Evolutionary conservation across 768 basidiomycete genomes (phyloP).

Genomic region (Phallus indusiatus): DNA sequence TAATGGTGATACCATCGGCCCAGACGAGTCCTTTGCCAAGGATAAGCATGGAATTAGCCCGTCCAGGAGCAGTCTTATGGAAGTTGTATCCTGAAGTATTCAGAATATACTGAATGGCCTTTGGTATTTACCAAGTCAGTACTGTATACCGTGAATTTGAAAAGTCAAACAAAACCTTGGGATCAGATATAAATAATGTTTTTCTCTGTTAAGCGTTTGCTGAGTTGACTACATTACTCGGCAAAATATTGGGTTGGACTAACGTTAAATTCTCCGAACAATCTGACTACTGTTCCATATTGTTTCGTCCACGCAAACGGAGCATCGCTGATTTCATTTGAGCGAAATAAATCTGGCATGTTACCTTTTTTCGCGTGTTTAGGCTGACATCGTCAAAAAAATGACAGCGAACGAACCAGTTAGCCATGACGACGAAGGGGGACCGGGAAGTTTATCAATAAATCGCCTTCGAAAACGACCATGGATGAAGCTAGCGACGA

Average conservation of each 20-base stretch:
- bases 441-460: neutral
- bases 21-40: conserved; percentile 17
- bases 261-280: neutral
- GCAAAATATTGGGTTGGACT: neutral
- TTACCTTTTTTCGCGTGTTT: neutral
- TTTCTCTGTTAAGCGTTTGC: neutral
- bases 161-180: neutral
- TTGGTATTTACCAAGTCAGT: neutral
- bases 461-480: neutral
- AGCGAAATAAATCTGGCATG: conserved; percentile 1
- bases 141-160: neutral
- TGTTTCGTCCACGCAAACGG: neutral
- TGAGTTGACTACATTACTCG: no score
- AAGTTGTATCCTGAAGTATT: conserved; percentile 50
- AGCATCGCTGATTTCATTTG: neutral
- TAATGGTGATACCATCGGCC: conserved; percentile 11
- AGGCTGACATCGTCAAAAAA: neutral
- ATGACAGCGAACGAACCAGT: neutral
- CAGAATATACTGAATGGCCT: conserved; percentile 47
- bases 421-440: neutral
- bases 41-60: conserved; percentile 10
- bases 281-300: neutral
- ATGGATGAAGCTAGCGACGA: neutral
- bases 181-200: neutral
- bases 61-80: conserved; percentile 23